Evolutionary conservation across 176 grass and related monocot genomes (phyloP).

Genomic region (Bromus sterilis): DNA sequence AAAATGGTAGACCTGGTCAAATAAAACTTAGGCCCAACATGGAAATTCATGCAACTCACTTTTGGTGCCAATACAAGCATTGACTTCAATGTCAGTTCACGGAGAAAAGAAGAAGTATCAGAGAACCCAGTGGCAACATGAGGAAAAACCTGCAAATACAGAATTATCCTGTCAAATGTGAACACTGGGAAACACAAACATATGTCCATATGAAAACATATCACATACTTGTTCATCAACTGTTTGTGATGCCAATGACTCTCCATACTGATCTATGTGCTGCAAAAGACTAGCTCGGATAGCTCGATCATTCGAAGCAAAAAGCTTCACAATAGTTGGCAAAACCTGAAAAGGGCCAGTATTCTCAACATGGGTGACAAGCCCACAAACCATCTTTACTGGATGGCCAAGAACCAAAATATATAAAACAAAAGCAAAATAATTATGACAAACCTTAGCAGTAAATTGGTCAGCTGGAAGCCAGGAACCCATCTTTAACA

Average conservation of each 20-base stretch:
- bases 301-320: conserved; percentile 88
- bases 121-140: conserved; percentile 95
- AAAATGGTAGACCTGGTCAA: neutral
- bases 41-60: conserved; percentile 40
- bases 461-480: conserved; percentile 87
- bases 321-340: conserved; percentile 97
- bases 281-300: conserved; percentile 97
- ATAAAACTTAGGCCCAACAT: conserved; percentile 1
- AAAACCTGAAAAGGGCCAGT: conserved; percentile 57
- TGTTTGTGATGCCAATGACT: conserved; percentile 81
- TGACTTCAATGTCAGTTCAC: conserved; percentile 90
- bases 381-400: neutral
- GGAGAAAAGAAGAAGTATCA: conserved; percentile 89
- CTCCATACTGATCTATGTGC: conserved; percentile 98
- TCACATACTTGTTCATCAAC: conserved; percentile 91
- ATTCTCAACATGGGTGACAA: conserved; percentile 7
- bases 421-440: neutral
- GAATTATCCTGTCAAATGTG: conserved; percentile 15
- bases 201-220: neutral
- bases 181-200: conserved; percentile 7
- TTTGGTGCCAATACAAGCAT: conserved; percentile 98
- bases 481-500: conserved; percentile 96
- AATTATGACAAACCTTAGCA: conserved; percentile 51
- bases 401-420: neutral
- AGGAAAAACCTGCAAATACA: conserved; percentile 75